Evolutionary conservation across 116 monocot genomes (phyloP).

Genomic region (Iris pallida): DNA sequence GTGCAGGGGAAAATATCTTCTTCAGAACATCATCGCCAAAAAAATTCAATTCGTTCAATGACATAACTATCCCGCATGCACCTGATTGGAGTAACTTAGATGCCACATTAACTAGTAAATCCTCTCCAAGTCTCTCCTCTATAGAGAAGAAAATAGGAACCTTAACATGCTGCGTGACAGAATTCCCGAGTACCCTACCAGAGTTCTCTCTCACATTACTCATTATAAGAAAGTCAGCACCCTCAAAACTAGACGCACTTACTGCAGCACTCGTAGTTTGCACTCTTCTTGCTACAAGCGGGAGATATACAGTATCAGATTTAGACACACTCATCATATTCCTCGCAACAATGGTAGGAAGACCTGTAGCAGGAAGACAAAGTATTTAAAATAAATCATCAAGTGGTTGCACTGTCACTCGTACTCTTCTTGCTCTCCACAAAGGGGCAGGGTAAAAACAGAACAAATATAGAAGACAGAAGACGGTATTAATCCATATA

Average conservation of each 20-base stretch:
- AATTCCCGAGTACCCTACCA: slow-evolving; percentile 22
- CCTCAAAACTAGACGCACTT: slow-evolving; percentile 68
- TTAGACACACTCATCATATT: slow-evolving; percentile 86
- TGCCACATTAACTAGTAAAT: slow-evolving; percentile 21
- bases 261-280: slow-evolving; percentile 43
- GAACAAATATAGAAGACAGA: not conserved
- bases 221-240: slow-evolving; percentile 91
- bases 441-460: not conserved
- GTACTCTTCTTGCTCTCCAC: not conserved
- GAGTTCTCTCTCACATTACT: slow-evolving; percentile 14
- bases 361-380: slow-evolving; percentile 34
- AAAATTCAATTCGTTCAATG: slow-evolving; percentile 50
- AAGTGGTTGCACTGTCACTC: not conserved
- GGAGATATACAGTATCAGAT: slow-evolving; percentile 67
- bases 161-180: slow-evolving; percentile 42
- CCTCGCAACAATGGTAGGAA: slow-evolving; percentile 90
- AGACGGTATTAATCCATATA: not conserved
- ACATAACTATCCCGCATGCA: slow-evolving; percentile 65
- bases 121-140: slow-evolving; percentile 24
- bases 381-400: not conserved
- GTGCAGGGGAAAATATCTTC: slow-evolving; percentile 30
- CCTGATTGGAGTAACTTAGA: slow-evolving; percentile 56
- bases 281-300: slow-evolving; percentile 74
- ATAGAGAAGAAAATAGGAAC: slow-evolving; percentile 70
- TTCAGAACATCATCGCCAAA: slow-evolving; percentile 34